phyloP scores from a whole-genome alignment of 2,329 filamentous ascomycete genomes.

The Plectosphaerella sp. region DNA sequence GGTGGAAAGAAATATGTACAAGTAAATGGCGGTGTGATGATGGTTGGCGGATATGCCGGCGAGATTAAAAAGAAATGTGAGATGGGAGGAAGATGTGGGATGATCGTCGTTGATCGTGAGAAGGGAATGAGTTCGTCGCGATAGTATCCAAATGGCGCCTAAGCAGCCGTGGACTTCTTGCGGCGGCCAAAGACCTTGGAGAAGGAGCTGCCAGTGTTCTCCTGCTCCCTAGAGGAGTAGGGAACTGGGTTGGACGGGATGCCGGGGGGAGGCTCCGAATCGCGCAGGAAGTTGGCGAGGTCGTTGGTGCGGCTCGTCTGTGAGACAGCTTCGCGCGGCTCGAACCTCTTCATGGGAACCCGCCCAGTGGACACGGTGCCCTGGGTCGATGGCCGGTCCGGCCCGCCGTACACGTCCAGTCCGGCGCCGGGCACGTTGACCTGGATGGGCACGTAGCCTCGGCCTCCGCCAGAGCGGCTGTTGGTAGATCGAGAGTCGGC shows the following conservation, averaged over 20 bases:
- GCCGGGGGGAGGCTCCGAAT: slow-evolving; percentile 58
- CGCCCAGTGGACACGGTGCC: slow-evolving; percentile 27
- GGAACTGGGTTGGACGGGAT: slow-evolving; percentile 16
- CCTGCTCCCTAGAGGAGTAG: slow-evolving; percentile 14
- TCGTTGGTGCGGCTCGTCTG: slow-evolving; percentile 54
- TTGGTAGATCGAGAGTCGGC: slow-evolving; percentile 29
- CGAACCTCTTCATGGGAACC: slow-evolving; percentile 53
- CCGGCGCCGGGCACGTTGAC: slow-evolving; percentile 40
- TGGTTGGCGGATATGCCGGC: not conserved
- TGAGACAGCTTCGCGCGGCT: slow-evolving; percentile 48
- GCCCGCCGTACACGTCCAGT: slow-evolving; percentile 26
- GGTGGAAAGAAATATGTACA: not conserved
- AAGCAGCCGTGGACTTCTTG: slow-evolving; percentile 38
- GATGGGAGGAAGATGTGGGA: not conserved
- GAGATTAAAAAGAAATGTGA: not conserved
- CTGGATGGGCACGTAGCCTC: slow-evolving; percentile 49
- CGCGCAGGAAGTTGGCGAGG: slow-evolving; percentile 67
- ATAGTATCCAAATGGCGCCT: slow-evolving; percentile 2
- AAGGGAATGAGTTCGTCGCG: not conserved
- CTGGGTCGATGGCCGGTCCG: not conserved
- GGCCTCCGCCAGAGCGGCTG: slow-evolving; percentile 30
- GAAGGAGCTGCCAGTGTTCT: slow-evolving; percentile 27
- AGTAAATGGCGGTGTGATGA: too few relatives aligned
- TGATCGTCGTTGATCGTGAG: not conserved
- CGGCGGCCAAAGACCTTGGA: slow-evolving; percentile 45